Percentiles rank a stretch among this genome's conserved stretches.
Evolutionary conservation across 148 eudicot species (phyloP).

Genomic region (Vaccinium corymbosum): DNA sequence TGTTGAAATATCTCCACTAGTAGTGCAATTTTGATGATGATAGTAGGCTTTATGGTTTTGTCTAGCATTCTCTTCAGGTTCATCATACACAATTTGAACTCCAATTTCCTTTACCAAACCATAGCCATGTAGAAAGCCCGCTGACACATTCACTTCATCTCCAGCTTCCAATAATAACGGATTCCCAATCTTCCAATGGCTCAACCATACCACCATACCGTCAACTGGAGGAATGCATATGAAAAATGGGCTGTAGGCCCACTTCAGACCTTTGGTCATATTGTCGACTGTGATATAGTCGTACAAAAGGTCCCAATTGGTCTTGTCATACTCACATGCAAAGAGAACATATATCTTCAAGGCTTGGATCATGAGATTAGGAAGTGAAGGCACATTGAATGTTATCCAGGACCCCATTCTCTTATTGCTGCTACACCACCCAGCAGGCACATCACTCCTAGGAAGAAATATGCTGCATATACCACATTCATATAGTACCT

Average conservation of each 20-base stretch:
- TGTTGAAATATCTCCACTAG: background rate
- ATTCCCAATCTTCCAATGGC: background rate
- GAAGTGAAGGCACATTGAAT: background rate
- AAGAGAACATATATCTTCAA: background rate
- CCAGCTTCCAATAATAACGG: background rate
- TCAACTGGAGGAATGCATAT: background rate
- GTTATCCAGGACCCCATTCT: background rate
- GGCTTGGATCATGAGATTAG: slow-evolving; percentile 6
- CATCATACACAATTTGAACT: slow-evolving; percentile 1
- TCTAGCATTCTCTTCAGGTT: background rate
- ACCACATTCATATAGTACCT: slow-evolving; percentile 19
- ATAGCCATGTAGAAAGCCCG: too few species aligned
- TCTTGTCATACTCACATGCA: background rate
- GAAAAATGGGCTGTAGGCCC: slow-evolving; percentile 8
- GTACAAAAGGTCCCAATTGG: background rate
- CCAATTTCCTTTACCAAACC: background rate
- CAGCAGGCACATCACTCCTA: background rate
- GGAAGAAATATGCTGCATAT: slow-evolving; percentile 11
- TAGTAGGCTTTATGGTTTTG: background rate
- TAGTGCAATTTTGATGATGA: too few species aligned
- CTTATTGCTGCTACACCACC: background rate
- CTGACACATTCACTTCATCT: slow-evolving; percentile 11
- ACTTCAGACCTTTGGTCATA: slow-evolving; percentile 4
- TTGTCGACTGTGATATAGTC: background rate
- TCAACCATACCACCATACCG: background rate